These are phyloP conservation scores for Aspergillus chevalieri DNA, from an alignment of 2,329 filamentous ascomycete genomes.

Conservation along the genomic window DNA sequence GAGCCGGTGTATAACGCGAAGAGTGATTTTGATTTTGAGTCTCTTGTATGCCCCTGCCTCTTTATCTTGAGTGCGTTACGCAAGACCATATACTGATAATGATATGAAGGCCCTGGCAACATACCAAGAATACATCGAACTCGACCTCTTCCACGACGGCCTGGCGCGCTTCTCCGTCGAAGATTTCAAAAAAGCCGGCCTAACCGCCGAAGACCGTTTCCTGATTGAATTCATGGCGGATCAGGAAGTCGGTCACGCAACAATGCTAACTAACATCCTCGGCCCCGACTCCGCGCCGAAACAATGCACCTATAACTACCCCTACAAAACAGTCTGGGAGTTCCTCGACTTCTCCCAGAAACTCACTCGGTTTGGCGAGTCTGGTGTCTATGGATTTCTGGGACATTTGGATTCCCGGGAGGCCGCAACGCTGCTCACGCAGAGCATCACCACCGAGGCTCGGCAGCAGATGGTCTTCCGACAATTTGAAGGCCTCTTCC, in stretches of 20 bases:
- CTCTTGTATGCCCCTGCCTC: constrained; percentile 42
- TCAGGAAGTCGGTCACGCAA: constrained; percentile 73
- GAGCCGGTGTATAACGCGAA: constrained; percentile 69
- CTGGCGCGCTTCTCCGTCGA: constrained; percentile 61
- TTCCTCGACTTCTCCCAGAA: constrained; percentile 81
- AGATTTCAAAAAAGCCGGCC: constrained; percentile 63
- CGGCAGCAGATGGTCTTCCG: constrained; percentile 81
- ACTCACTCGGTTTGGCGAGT: constrained; percentile 72
- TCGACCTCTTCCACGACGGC: constrained; percentile 75
- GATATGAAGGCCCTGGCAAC: constrained; percentile 54
- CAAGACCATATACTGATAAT: neutral
- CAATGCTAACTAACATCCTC: constrained; percentile 70
- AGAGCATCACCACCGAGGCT: constrained; percentile 71
- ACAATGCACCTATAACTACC: constrained; percentile 79
- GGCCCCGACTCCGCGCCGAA: constrained; percentile 58
- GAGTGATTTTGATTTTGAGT: constrained; percentile 79
- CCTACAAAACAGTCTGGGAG: constrained; percentile 66
- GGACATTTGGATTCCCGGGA: constrained; percentile 70
- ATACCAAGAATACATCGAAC: constrained; percentile 79
- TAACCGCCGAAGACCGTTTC: constrained; percentile 62
- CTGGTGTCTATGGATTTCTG: constrained; percentile 74
- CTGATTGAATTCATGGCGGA: constrained; percentile 71
- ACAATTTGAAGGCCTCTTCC: constrained; percentile 71
- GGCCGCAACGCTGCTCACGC: constrained; percentile 66
- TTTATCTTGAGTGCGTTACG: no score